Base-by-base conservation (phyloP, 139 green algal genomes). In the Pedinophyceae sp. region DNA sequence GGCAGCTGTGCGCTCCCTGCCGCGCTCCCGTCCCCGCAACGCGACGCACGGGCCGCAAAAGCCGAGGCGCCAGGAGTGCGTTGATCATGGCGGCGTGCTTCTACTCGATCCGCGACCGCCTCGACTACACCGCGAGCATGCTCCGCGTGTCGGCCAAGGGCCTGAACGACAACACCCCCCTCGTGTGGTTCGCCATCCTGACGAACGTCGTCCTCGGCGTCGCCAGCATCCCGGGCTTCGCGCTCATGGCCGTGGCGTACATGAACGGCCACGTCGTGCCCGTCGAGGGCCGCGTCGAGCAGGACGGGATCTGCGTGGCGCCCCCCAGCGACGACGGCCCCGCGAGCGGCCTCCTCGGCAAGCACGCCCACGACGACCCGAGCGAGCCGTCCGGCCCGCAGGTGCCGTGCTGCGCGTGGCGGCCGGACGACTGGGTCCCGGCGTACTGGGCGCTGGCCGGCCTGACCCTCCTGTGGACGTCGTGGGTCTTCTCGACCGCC, bases 341-440 rank as follows among this genome's bases (percentile, higher is more conserved):
- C n/a, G n/a, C n/a, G n/a, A n/a, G n/a, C n/a, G n/a, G n/a, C n/a
- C n/a, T n/a, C n/a, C n/a, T n/a, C n/a, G n/a, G n/a, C n/a, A n/a
- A n/a, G n/a, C n/a, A n/a, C n/a, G n/a, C n/a, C n/a, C n/a, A n/a
- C n/a, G n/a, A n/a, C n/a, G n/a, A n/a, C n/a, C n/a, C n/a, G n/a
- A n/a, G n/a, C 2, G 48, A 69, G 23, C 26, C 49, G 6, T 29
- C 66, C 24, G 69, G 67, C 16, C 22, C 54, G n/a, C 4, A 52
- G 23, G 61, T 78, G 38, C 25, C 54, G n/a, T 84, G 76, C 57
- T 84, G 76, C 52, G 39, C 59, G 2, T 83, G 72, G 72, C 28
- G 64, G 63, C 47, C 61, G 19, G 59, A 73, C 7, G 18, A 25
- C 26, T 71, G 61, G 55, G 69, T 62, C 2, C 18, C 29, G 2